Evolutionary conservation across 23 red algal genomes (phyloP), one percentile per base, ranked within the genome.

Genomic region (Cyanidioschyzon merolae): DNA sequence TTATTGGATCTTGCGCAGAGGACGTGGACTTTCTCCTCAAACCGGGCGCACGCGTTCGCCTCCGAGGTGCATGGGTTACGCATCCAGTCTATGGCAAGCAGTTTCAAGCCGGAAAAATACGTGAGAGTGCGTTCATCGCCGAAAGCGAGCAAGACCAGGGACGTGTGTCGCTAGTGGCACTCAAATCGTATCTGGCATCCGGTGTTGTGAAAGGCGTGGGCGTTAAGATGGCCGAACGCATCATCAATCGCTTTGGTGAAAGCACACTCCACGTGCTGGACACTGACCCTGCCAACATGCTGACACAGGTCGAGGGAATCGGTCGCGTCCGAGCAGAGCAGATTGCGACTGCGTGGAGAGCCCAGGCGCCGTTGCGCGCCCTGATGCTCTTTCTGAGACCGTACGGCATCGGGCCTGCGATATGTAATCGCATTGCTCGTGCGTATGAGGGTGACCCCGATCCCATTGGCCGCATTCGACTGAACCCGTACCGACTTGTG

Each of bases 401-500:
- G 3, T 71, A 17, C 63, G 63, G 63, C 30, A 35, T 71, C 63
- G 63, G 63, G 2, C 63, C 63, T 25, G 63, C n/a, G 2, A 15
- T 35, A 35, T 71, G 63, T 32, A 32, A 12, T 25, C 63, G 63
- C 12, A 35, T 71, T 7, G 21, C n/a, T 7, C 21, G 63, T 27
- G 29, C 21, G 16, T 35, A 32, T 7, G 63, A 35, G 3, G 7
- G 32, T 27, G 32, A 71, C 63, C 63, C 40, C 18, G 2, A 27
- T 1, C 16, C 54, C 0, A 12, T 59, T 21, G 39, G 40, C 32
- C 37, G 40, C 39, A 40, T 81, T 0, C 34, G 59, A 57, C 38
- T 39, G 21, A 58, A 81, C 38, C 78, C 78, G 38, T 81, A 81
- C 41, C 0, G 21, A 1, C 38, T 81, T 1, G 41, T 57, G 21